Conservation (phyloP, 129 eudicot genomes). For the Flaveria bidentis region DNA sequence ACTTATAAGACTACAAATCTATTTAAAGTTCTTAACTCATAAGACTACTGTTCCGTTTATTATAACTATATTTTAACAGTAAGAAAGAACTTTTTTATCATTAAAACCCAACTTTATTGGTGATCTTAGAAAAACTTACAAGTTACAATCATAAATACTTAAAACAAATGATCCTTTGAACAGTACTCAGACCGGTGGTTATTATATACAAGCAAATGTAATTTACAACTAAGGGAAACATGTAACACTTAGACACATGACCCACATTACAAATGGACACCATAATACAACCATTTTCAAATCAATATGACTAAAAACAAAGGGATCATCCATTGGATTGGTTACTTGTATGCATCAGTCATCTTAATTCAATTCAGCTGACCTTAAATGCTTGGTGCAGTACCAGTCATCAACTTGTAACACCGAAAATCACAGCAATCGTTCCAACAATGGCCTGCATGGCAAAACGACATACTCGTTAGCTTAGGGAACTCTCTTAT, state of each 20-base stretch:
- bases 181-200: neutral
- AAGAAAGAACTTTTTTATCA: neutral
- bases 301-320: neutral
- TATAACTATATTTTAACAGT: no score
- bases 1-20: no score
- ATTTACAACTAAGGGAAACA: constrained; percentile 5
- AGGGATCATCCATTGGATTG: constrained; percentile 2
- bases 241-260: constrained; percentile 12
- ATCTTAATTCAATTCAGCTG: constrained; percentile 30
- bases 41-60: no score
- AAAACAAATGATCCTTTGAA: constrained; percentile 5
- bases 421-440: constrained; percentile 57
- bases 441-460: constrained; percentile 75
- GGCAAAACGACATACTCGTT: neutral
- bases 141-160: constrained; percentile 12
- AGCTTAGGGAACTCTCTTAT: neutral
- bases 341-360: constrained; percentile 18
- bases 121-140: constrained; percentile 9
- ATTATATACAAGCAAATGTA: constrained; percentile 24
- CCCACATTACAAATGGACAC: constrained; percentile 28
- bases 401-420: constrained; percentile 35
- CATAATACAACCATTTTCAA: constrained; percentile 18
- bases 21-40: no score
- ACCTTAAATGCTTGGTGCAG: constrained; percentile 3
- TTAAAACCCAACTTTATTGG: neutral